Evolutionary conservation across 768 basidiomycete species (phyloP).

Genomic region (Tylopilus sp.): DNA sequence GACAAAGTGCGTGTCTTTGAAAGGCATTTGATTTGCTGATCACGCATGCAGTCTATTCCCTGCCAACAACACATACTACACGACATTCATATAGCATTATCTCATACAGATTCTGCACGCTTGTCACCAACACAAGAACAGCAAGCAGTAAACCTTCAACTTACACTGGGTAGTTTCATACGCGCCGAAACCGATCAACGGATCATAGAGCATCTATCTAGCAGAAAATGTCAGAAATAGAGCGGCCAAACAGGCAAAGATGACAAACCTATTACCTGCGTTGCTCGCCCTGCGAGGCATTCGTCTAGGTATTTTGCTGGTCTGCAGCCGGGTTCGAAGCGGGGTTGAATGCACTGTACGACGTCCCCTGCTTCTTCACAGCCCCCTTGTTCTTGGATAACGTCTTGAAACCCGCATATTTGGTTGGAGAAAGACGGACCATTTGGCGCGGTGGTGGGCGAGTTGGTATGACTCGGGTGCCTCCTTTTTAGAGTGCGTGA

Average conservation of each 20-base stretch:
- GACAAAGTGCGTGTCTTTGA: neutral
- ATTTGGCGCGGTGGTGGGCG: neutral
- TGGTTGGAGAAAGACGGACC: neutral
- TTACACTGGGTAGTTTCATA: conserved; percentile 3
- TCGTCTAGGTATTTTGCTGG: neutral
- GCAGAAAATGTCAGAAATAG: neutral
- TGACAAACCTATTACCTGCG: conserved; percentile 12
- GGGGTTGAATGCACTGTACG: neutral
- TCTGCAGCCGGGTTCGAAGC: neutral
- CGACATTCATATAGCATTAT: neutral
- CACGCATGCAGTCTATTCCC: conserved; percentile 6
- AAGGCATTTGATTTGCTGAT: conserved; percentile 22
- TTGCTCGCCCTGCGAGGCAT: neutral
- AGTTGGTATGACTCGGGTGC: neutral
- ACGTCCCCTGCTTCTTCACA: neutral
- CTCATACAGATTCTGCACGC: conserved; percentile 2
- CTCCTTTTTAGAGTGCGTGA: conserved; percentile 7
- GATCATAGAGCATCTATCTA: neutral
- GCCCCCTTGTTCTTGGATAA: conserved; percentile 25
- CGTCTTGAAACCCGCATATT: conserved; percentile 21
- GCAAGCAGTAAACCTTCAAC: neutral
- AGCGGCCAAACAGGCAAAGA: neutral
- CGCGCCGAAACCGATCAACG: no score
- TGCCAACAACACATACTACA: neutral
- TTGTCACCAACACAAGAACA: conserved; percentile 7